Base-by-base conservation (phyloP, 2,329 filamentous ascomycete genomes). In the Podosphaera fusca region DNA sequence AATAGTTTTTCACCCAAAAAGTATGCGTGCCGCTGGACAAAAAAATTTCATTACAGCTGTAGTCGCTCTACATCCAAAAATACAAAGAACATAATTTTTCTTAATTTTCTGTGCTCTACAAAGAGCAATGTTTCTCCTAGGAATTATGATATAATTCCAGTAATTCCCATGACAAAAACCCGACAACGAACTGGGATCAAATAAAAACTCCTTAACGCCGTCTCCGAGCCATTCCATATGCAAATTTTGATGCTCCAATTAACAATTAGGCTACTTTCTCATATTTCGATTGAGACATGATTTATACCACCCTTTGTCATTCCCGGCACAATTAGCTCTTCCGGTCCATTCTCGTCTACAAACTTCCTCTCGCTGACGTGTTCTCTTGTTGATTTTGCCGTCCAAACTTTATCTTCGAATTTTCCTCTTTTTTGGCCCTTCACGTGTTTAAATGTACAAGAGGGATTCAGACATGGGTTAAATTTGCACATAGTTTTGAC, bases 331-430 rank as follows among this genome's bases (percentile, higher is more conserved):
- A 68, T 67, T 46, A 68, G 59, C 55, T 68, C 67, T 70, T 94
- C 87, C 67, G 74, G 72, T 4, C 71, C 76, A 9, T 75, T 73
- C 53, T 86, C 82, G 58, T 87, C 81, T 55, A 90, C 81, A 71
- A 95, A 95, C 67, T 86, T 90, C 64, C 89, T 77, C 69, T 95
- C 87, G 66, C 87, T 94, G 55, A 94, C 81, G 68, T 94, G 87
- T 58, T 78, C 73, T 63, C 75, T 77, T 34, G 69, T 64, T 42
- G 69, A 66, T 30, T 70, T 72, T 2, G 87, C 78, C 21, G 82
- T 88, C 90, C 90, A 96, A 34, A 94, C 87, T 72, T 94, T 95
- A 69, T 94, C 87, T 60, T 82, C 79, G 70, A 88, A 90, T 12
- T 78, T 80, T 55, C 85, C 87, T 63, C 86, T 81, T 72, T 78